phyloP scores from a whole-genome alignment of 1,284 basidiomycete species.

The Austropuccinia psidii region DNA sequence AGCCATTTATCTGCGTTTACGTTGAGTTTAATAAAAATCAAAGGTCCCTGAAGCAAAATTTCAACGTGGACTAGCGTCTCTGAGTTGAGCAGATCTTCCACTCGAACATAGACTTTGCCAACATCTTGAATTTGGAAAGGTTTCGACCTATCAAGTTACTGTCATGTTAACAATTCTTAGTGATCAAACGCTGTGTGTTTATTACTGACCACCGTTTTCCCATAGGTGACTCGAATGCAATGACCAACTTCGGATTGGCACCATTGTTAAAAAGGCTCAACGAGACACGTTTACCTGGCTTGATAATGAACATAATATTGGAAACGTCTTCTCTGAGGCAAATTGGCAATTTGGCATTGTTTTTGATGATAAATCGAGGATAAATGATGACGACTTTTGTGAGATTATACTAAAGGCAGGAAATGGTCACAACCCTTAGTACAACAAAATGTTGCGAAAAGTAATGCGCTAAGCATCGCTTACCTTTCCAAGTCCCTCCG shows the following conservation, averaged over 20 bases:
- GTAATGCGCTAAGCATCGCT: too few species aligned
- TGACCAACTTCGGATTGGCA: constrained; percentile 30
- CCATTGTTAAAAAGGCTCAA: constrained; percentile 34
- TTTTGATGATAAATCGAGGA: constrained; percentile 36
- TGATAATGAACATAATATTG: constrained; percentile 14
- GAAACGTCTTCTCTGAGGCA: constrained; percentile 30
- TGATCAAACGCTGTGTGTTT: not conserved
- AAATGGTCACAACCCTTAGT: too few species aligned
- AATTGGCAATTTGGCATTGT: constrained; percentile 22
- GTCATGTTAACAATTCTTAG: not conserved
- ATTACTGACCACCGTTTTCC: constrained; percentile 32
- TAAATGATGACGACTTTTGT: constrained; percentile 35
- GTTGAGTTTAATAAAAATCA: too few species aligned
- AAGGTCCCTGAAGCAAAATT: constrained; percentile 33
- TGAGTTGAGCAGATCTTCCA: not conserved
- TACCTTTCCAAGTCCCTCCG: constrained; percentile 57
- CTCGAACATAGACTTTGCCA: constrained; percentile 36
- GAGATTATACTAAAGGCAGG: constrained; percentile 28
- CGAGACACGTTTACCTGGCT: constrained; percentile 27
- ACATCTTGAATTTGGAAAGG: constrained; percentile 37
- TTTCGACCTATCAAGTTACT: constrained; percentile 27
- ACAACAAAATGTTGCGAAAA: too few species aligned
- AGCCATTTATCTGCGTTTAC: too few species aligned
- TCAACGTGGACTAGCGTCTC: constrained; percentile 34
- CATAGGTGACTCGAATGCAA: constrained; percentile 23